These are phyloP conservation scores for Aureobasidium sp. DNA, from an alignment of 2,329 filamentous ascomycete species.

Conservation along the genomic window DNA sequence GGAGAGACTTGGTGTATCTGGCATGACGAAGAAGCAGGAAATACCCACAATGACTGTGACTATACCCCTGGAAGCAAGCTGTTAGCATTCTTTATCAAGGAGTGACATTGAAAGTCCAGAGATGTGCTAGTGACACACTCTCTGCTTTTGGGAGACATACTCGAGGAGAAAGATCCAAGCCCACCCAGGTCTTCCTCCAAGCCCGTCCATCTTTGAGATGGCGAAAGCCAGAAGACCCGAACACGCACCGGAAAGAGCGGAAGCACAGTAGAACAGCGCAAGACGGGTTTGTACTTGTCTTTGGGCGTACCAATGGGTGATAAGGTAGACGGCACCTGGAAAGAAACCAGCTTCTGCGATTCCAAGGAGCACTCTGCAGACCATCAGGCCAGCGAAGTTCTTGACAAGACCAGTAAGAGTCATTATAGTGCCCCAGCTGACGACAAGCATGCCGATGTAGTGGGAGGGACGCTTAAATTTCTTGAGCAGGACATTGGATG, in stretches of 20 bases:
- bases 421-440: conserved; percentile 22
- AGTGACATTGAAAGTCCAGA: not conserved
- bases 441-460: conserved; percentile 21
- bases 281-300: conserved; percentile 18
- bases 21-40: conserved; percentile 48
- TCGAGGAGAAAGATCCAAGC: conserved; percentile 44
- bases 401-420: conserved; percentile 22
- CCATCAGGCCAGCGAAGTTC: conserved; percentile 23
- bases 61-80: conserved; percentile 28
- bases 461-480: conserved; percentile 19
- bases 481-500: conserved; percentile 18
- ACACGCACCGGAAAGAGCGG: conserved; percentile 20
- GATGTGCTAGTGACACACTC: not conserved
- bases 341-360: conserved; percentile 62
- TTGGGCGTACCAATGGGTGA: conserved; percentile 18
- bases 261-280: conserved; percentile 19
- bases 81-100: not conserved
- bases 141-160: not conserved
- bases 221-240: conserved; percentile 21
- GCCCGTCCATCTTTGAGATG: conserved; percentile 34
- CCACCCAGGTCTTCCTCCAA: conserved; percentile 36
- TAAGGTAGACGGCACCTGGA: conserved; percentile 28
- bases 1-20: conserved; percentile 27
- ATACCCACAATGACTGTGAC: conserved; percentile 46
- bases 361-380: conserved; percentile 52